Evolutionary conservation across 345 rosid species (phyloP).

Genomic region (Pugionium cornutum): DNA sequence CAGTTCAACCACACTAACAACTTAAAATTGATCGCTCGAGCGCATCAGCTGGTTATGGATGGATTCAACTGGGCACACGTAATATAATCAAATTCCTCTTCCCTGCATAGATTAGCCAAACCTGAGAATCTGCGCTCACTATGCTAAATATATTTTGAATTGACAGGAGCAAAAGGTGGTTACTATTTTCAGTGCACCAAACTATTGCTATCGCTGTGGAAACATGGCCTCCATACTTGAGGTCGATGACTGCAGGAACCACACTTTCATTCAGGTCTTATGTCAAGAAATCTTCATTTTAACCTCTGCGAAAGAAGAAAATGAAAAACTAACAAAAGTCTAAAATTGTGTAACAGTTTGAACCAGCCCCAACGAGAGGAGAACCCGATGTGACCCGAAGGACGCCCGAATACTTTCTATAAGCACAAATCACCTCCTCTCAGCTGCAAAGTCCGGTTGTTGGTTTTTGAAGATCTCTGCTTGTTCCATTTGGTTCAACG

Average conservation of each 20-base stretch:
- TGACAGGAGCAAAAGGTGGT: conserved; percentile 98
- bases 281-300: background rate
- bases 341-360: conserved; percentile 58
- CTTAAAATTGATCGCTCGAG: conserved; percentile 91
- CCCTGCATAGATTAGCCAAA: conserved; percentile 1
- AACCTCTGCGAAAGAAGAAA: background rate
- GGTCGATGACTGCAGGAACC: conserved; percentile 90
- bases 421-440: conserved; percentile 32
- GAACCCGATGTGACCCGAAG: conserved; percentile 97
- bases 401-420: conserved; percentile 94
- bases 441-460: conserved; percentile 33
- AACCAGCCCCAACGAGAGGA: conserved; percentile 99
- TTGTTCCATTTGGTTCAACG: conserved; percentile 36
- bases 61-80: conserved; percentile 99
- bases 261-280: conserved; percentile 91
- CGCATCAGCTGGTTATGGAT: conserved; percentile 98
- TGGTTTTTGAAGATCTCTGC: conserved; percentile 40
- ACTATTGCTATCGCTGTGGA: conserved; percentile 98
- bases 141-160: conserved; percentile 22
- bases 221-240: conserved; percentile 99
- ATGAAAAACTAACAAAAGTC: background rate
- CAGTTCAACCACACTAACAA: conserved; percentile 90
- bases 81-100: conserved; percentile 30
- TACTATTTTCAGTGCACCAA: conserved; percentile 95
- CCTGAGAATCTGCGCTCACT: conserved; percentile 18